Percentiles rank a stretch among this genome's conserved stretches.
These are phyloP conservation scores for Coelastrella sp. DNA, from an alignment of 139 green algal genomes.

Conservation along the genomic window DNA sequence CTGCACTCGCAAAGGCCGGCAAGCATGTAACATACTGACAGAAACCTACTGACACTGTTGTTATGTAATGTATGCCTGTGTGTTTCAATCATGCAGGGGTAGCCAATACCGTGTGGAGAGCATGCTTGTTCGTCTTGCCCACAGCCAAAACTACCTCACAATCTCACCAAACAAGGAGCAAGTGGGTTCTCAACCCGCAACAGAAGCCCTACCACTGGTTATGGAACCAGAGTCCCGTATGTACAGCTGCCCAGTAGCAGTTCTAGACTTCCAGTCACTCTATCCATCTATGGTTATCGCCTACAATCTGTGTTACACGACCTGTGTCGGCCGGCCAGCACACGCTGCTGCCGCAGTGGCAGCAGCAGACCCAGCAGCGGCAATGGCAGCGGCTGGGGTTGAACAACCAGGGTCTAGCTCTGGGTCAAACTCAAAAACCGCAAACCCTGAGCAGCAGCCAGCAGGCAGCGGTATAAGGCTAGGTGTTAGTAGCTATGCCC, in stretches of 20 bases:
- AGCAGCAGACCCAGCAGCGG: conserved; percentile 4
- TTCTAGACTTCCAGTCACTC: conserved; percentile 98
- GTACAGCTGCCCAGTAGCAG: conserved; percentile 89
- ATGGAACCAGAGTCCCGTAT: conserved; percentile 94
- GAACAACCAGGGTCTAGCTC: neutral
- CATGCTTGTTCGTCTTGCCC: conserved; percentile 93
- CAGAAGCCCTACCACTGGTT: conserved; percentile 95
- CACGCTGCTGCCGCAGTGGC: conserved; percentile 62
- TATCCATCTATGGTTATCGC: conserved; percentile 98
- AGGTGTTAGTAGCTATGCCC: conserved; percentile 39
- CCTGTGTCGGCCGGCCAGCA: conserved; percentile 80
- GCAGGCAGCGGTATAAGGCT: conserved; percentile 18
- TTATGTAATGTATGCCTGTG: neutral
- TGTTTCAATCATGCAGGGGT: conserved; percentile 61
- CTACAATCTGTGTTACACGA: conserved; percentile 99
- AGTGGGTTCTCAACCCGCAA: conserved; percentile 92
- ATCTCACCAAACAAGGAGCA: conserved; percentile 84
- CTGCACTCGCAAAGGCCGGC: no score
- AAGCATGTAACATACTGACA: no score
- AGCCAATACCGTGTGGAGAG: conserved; percentile 97
- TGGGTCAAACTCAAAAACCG: neutral
- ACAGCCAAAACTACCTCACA: conserved; percentile 95
- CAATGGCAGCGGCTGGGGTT: neutral
- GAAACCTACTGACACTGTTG: no score
- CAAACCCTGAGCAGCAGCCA: conserved; percentile 8